Conservation (phyloP, 2,329 filamentous ascomycete genomes). For the Botrytis elliptica region DNA sequence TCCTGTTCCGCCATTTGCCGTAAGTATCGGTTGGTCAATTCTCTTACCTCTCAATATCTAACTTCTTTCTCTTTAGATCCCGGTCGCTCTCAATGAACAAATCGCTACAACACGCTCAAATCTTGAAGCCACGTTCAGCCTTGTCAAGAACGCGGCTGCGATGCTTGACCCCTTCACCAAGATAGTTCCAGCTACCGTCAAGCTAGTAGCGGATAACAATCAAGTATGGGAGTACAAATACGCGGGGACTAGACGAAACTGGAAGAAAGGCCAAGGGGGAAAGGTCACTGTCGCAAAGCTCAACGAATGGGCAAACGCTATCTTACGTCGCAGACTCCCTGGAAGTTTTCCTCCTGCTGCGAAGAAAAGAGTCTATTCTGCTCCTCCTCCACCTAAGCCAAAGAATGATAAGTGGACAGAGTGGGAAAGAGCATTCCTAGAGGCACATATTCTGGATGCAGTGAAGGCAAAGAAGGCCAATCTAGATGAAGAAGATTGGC, state of each 20-base stretch:
- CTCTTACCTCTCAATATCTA: background rate
- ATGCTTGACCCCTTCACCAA: slow-evolving; percentile 10
- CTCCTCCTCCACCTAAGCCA: background rate
- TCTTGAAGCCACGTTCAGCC: background rate
- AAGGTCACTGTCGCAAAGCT: background rate
- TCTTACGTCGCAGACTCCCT: slow-evolving; percentile 12
- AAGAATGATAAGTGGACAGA: slow-evolving; percentile 13
- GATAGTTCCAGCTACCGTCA: background rate
- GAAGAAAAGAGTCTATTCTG: background rate
- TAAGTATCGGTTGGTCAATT: background rate
- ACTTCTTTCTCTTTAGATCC: background rate
- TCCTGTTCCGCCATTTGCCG: background rate
- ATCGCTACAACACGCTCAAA: background rate
- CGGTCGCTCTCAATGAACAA: background rate
- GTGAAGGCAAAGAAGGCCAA: background rate
- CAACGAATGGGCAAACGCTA: slow-evolving; percentile 12
- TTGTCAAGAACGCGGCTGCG: background rate
- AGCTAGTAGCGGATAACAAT: background rate
- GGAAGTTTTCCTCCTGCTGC: background rate
- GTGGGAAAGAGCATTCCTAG: background rate
- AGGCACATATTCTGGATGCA: background rate
- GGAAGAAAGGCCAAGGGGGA: background rate
- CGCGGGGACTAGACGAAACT: background rate
- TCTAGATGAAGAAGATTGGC: background rate
- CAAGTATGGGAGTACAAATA: slow-evolving; percentile 12